Conservation (phyloP, 2,329 filamentous ascomycete species). For the Clonostachys rhizophaga region DNA sequence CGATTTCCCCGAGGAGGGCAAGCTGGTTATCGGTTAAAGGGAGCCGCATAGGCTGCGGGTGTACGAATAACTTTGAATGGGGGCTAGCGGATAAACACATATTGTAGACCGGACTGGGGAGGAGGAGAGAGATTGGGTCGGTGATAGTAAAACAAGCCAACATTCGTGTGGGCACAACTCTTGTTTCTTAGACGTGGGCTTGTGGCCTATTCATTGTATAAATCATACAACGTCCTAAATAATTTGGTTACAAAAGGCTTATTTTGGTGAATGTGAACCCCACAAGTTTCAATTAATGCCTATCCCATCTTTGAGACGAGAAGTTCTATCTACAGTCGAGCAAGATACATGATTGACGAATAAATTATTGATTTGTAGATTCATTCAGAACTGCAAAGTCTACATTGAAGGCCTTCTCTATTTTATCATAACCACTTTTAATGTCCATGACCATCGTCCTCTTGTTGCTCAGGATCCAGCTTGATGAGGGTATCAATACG, state of each 20-base stretch:
- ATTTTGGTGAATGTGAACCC: neutral
- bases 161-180: neutral
- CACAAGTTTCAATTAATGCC: neutral
- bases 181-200: slow-evolving; percentile 5
- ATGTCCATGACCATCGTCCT: slow-evolving; percentile 81
- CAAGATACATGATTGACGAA: neutral
- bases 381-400: slow-evolving; percentile 9
- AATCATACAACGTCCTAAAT: slow-evolving; percentile 2
- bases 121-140: neutral
- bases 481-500: slow-evolving; percentile 98
- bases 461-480: slow-evolving; percentile 81
- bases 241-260: neutral
- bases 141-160: neutral
- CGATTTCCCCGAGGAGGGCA: slow-evolving; percentile 86
- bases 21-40: slow-evolving; percentile 84
- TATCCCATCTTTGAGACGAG: too few species aligned
- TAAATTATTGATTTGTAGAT: slow-evolving; percentile 2
- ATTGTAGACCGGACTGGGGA: neutral
- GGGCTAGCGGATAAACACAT: neutral
- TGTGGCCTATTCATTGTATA: slow-evolving; percentile 7
- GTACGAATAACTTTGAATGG: slow-evolving; percentile 2
- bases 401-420: slow-evolving; percentile 11
- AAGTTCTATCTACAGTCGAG: neutral
- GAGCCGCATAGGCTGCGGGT: neutral
- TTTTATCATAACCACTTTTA: slow-evolving; percentile 32